Base-by-base conservation (phyloP, 106 monocot species). In the Dactylorhiza incarnata region DNA sequence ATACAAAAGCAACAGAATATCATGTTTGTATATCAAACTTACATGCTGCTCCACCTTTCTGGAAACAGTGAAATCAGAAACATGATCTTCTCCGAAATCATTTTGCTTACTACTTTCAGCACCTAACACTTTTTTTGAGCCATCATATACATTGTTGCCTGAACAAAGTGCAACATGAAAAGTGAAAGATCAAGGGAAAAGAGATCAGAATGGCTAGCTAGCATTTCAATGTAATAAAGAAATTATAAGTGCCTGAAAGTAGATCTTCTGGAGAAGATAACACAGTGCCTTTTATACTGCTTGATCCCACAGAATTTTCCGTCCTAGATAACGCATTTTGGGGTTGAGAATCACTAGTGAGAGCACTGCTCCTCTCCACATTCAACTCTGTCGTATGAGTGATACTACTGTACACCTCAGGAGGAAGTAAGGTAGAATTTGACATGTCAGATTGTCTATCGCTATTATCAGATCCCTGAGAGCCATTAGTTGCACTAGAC, bases 31-130 rank as follows among this genome's bases (percentile, higher is more conserved):
- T 45, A n/a, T 3, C 43, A 54, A 9, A 70, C 7, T 66, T 79
- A 84, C 80, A 71, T 77, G 51, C 7, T 56, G 51, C 37, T 11
- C 55, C 78, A 76, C 82, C 54, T 45, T 43, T 75, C 6, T 54
- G 37, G 23, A 45, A 2, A 45, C 71, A 25, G 20, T 29, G 56
- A 12, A 48, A 69, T 51, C 80, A 51, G 26, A 61, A 68, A 26
- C 20, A 48, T 26, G 72, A 48, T 68, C 49, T 44, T n/a, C 29
- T 44, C 48, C 53, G 12, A 71, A 45, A 77, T 4, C 44, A 55
- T 25, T 68, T 16, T 19, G 29, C 5, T 73, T 76, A 49, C n/a
- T 8, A 50, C 20, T 26, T 50, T 19, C 63, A 74, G n/a, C 7
- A 76, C 43, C 44, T 26, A 5, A 22, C 22, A 11, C 15, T 9